Evolutionary conservation across 2,329 filamentous ascomycete genomes (phyloP).

Genomic region (Colletotrichum sp.): DNA sequence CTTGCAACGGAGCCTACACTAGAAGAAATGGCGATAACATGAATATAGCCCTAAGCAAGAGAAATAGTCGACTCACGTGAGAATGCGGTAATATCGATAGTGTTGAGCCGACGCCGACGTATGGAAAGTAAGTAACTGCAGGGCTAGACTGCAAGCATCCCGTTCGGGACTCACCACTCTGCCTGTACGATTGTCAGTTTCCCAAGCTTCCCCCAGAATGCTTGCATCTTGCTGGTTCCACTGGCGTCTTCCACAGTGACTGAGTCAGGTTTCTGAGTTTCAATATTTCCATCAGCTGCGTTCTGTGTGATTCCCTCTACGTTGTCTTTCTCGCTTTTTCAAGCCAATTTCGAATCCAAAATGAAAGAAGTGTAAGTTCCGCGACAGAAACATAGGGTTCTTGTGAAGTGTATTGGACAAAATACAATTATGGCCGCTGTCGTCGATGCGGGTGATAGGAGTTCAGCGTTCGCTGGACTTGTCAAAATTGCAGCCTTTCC

Average conservation of each 20-base stretch:
- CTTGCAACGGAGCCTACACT: rapidly evolving
- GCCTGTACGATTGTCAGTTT: background rate
- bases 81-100: background rate
- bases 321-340: rapidly evolving
- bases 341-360: rapidly evolving
- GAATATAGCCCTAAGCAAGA: background rate
- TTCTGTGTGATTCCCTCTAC: background rate
- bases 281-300: background rate
- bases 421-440: too few species aligned
- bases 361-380: rapidly evolving
- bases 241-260: background rate
- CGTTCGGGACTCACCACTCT: too few species aligned
- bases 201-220: background rate
- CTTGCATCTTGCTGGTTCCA: background rate
- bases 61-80: background rate
- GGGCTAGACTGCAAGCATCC: too few species aligned
- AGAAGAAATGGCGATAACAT: background rate
- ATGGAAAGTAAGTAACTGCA: too few species aligned
- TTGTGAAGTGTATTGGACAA: too few species aligned
- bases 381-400: rapidly evolving
- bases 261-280: background rate
- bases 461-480: too few species aligned
- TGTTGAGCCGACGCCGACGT: too few species aligned
- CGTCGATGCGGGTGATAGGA: too few species aligned
- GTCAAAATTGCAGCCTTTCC: rapidly evolving